Conservation (phyloP, 2,329 filamentous ascomycete genomes). For the Didymella keratinophila region DNA sequence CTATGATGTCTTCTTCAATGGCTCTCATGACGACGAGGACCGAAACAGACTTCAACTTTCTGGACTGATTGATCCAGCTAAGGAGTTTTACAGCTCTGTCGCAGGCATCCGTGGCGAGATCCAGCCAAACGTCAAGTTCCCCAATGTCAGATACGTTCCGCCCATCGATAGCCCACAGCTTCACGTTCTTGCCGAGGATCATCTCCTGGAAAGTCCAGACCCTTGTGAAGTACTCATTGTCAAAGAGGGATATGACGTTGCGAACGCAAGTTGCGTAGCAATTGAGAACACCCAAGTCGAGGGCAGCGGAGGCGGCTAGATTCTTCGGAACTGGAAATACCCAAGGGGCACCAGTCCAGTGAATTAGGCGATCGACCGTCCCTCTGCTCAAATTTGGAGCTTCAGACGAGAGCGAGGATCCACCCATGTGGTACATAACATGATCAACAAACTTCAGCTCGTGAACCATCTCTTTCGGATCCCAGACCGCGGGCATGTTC, state of each 20-base stretch:
- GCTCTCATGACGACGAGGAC: background rate
- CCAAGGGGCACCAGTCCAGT: background rate
- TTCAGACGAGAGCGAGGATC: background rate
- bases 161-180: background rate
- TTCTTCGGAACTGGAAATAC: background rate
- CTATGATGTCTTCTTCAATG: background rate
- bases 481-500: background rate
- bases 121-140: background rate
- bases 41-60: background rate
- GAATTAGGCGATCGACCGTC: background rate
- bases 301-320: background rate
- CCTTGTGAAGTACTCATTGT: background rate
- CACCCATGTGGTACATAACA: background rate
- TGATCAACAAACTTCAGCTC: background rate
- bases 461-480: background rate
- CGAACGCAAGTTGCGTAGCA: background rate
- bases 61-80: background rate
- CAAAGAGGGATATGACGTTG: background rate
- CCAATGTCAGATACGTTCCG: background rate
- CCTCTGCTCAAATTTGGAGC: background rate
- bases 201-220: conserved; percentile 1
- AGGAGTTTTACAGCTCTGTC: background rate
- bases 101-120: background rate
- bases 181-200: background rate
- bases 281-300: background rate